Base-by-base conservation (phyloP, 1,139 yeast species). In the Nadsonia starkeyi-henricii region DNA sequence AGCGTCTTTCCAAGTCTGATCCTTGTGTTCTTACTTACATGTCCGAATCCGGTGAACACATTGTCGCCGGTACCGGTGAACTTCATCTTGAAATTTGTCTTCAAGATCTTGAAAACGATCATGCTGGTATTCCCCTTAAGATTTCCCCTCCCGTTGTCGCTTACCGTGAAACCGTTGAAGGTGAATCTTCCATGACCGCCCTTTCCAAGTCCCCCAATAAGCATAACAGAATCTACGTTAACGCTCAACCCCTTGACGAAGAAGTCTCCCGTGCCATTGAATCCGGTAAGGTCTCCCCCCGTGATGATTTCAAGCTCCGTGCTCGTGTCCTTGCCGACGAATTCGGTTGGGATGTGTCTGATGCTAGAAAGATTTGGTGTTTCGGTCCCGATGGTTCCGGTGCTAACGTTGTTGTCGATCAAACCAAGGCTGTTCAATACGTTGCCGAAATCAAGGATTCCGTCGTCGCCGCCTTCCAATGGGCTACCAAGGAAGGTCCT, bases 401-500 rank as follows among this genome's bases (percentile, higher is more conserved):
- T 77, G 91, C 98, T 68, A 91, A 91, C 79, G 75, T 91, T 71
- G 96, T 91, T 71, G 95, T 91, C 74, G 98, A 91, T 78, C 96
- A 89, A 78, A 89, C 98, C 69, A 91, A 91, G 91, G 97, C 98
- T 67, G 97, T 91, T 58, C 97, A 91, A 79, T 91, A 89, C 89
- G 83, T 91, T 78, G 74, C 80, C 74, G 98, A 91, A 81, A 91
- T 91, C 80, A 91, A 91, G 85, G 98, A 91, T 75, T 89, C 96
- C 68, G 96, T 89, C 68, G 96, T 89, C 68, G 91, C 98, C 71
- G 97, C 96, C 72, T 91, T 89, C 96, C 96, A 91, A 79, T 91
- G 97, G 96, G 97, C 97, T 75, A 79, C 97, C 70, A 89, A 85
- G 81, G 97, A 93, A 75, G 98, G 98, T 81, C 98, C 98, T 70